Conservation (phyloP, 345 rosid species). For the Angophora floribunda region DNA sequence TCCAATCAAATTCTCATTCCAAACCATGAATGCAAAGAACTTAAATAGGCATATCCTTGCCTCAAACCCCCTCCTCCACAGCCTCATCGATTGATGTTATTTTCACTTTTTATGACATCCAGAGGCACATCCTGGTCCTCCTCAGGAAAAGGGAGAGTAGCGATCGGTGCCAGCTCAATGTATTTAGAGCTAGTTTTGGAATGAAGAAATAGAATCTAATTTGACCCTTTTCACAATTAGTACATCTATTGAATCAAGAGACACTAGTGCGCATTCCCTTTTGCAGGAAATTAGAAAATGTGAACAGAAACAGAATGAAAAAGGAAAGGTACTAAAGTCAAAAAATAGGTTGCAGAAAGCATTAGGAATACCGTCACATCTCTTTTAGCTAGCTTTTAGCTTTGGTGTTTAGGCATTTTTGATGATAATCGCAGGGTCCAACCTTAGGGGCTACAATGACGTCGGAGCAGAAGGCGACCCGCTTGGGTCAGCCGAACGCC, state of each 20-base stretch:
- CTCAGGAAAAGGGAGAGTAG: background rate
- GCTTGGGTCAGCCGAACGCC: conserved; percentile 57
- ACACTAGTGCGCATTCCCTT: background rate
- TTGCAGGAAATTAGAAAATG: background rate
- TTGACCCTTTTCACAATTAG: background rate
- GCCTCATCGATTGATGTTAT: background rate
- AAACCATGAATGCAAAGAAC: background rate
- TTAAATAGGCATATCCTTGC: background rate
- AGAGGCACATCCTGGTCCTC: too few relatives aligned
- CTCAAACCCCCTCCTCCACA: too few relatives aligned
- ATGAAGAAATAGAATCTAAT: too few relatives aligned
- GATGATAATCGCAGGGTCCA: conserved; percentile 45
- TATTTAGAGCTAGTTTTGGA: background rate
- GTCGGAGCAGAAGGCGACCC: conserved; percentile 91
- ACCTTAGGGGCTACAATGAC: conserved; percentile 95
- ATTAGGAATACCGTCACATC: background rate
- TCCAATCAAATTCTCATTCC: background rate
- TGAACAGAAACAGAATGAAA: background rate
- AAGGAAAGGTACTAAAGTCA: background rate
- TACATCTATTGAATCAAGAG: background rate
- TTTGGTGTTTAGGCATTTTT: background rate
- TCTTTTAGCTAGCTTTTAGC: background rate
- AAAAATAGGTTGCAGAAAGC: background rate
- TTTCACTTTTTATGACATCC: background rate
- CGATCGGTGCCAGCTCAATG: background rate